Conservation (phyloP, 2,329 filamentous ascomycete genomes). For the Coleophoma crateriformis region DNA sequence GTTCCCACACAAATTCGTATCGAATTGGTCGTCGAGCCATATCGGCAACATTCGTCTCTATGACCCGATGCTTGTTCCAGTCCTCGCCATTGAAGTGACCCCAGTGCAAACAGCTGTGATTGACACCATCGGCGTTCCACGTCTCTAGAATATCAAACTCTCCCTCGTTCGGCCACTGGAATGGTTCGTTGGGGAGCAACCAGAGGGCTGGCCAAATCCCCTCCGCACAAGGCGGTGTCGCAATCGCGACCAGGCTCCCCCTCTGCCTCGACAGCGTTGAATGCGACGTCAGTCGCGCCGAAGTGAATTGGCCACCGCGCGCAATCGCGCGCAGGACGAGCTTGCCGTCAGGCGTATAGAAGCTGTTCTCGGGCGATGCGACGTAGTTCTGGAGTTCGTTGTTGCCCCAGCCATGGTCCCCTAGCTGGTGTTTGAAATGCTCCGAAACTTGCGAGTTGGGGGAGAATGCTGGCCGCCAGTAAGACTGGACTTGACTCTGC, state of each 20-base stretch:
- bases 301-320: conserved; percentile 42
- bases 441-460: conserved; percentile 38
- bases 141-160: conserved; percentile 56
- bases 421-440: conserved; percentile 50
- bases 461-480: conserved; percentile 48
- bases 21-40: conserved; percentile 40
- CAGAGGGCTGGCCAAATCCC: conserved; percentile 60
- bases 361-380: conserved; percentile 41
- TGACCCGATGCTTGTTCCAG: conserved; percentile 49
- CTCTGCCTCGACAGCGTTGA: conserved; percentile 43
- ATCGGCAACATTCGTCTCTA: conserved; percentile 43
- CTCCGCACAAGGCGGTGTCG: conserved; percentile 45
- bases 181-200: conserved; percentile 52
- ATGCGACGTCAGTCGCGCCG: conserved; percentile 47
- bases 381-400: conserved; percentile 55
- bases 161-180: conserved; percentile 52
- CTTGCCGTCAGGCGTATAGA: conserved; percentile 44
- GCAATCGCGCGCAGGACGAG: conserved; percentile 47
- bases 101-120: conserved; percentile 55
- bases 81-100: conserved; percentile 48
- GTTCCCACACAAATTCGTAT: conserved; percentile 54
- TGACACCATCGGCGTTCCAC: conserved; percentile 53
- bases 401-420: conserved; percentile 57
- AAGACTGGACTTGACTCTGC: conserved; percentile 17
- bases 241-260: conserved; percentile 45